These are phyloP conservation scores for Ogataea parapolymorpha DNA, from an alignment of 805 yeast species.

Conservation along the genomic window DNA sequence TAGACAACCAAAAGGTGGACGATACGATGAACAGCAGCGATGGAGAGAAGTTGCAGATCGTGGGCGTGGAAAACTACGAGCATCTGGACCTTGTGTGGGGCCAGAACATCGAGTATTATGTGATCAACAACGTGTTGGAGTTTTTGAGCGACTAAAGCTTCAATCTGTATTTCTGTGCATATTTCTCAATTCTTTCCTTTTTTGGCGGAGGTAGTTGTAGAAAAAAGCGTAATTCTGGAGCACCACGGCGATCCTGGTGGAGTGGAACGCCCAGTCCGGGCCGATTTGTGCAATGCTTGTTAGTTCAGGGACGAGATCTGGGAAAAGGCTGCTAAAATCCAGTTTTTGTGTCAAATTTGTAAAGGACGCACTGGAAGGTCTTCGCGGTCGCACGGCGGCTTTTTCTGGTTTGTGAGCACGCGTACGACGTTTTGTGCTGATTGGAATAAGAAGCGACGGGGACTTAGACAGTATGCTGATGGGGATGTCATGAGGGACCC, in stretches of 20 bases:
- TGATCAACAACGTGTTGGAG: constrained; percentile 40
- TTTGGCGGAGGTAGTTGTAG: constrained; percentile 10
- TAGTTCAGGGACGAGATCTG: constrained; percentile 6
- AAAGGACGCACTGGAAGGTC: neutral
- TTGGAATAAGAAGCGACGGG: constrained; percentile 15
- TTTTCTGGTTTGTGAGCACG: constrained; percentile 2
- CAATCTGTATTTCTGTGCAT: neutral
- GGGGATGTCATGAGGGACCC: constrained; percentile 8
- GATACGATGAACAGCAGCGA: constrained; percentile 4
- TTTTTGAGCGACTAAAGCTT: constrained; percentile 19
- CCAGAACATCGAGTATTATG: constrained; percentile 50
- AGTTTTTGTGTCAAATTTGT: neutral
- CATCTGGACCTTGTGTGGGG: constrained; percentile 96
- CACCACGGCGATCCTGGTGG: constrained; percentile 10
- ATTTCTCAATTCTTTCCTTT: constrained; percentile 9
- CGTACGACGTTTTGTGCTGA: constrained; percentile 10
- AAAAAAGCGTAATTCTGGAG: constrained; percentile 16
- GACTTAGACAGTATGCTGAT: constrained; percentile 9
- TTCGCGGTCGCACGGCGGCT: constrained; percentile 1
- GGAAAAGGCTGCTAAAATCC: constrained; percentile 4
- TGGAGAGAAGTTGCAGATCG: constrained; percentile 17
- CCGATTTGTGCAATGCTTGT: neutral
- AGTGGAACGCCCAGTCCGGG: constrained; percentile 10
- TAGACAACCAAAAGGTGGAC: constrained; percentile 19
- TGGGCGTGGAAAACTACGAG: constrained; percentile 69